phyloP scores from a whole-genome alignment of 2,329 filamentous ascomycete species.

The Davidsoniella australis region DNA sequence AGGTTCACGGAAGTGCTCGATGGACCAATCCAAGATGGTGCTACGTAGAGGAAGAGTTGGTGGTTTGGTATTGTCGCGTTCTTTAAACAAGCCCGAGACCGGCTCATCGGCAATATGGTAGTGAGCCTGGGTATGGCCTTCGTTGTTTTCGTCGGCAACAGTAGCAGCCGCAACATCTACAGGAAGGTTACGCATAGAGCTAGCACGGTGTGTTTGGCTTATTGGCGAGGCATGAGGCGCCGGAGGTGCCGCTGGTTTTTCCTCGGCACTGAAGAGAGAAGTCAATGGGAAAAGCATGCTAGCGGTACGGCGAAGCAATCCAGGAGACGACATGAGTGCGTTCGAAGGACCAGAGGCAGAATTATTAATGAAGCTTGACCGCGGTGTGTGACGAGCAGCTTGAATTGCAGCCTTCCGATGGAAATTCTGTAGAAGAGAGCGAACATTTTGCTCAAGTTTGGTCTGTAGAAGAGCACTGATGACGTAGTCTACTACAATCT shows the following conservation, averaged over 20 bases:
- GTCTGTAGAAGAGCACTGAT: slow-evolving; percentile 65
- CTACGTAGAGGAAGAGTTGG: slow-evolving; percentile 62
- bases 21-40: slow-evolving; percentile 84
- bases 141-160: slow-evolving; percentile 54
- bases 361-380: slow-evolving; percentile 23
- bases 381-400: slow-evolving; percentile 16
- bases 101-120: slow-evolving; percentile 67
- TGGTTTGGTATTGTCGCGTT: slow-evolving; percentile 38
- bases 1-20: slow-evolving; percentile 92
- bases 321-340: slow-evolving; percentile 35
- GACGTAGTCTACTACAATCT: slow-evolving; percentile 71
- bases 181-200: slow-evolving; percentile 13
- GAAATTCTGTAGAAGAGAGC: slow-evolving; percentile 59
- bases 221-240: slow-evolving; percentile 14
- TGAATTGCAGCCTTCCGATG: slow-evolving; percentile 32
- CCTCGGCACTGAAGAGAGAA: slow-evolving; percentile 34
- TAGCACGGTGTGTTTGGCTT: slow-evolving; percentile 18
- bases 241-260: slow-evolving; percentile 21
- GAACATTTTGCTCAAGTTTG: slow-evolving; percentile 51
- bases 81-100: slow-evolving; percentile 56
- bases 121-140: slow-evolving; percentile 43
- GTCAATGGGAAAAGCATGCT: slow-evolving; percentile 41
- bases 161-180: slow-evolving; percentile 26
- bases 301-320: slow-evolving; percentile 44
- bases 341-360: slow-evolving; percentile 10